A percentile compares a stretch with the other conserved stretches of the same genome.
Conservation (phyloP, 768 basidiomycete species). For the Lactarius hatsudake region DNA sequence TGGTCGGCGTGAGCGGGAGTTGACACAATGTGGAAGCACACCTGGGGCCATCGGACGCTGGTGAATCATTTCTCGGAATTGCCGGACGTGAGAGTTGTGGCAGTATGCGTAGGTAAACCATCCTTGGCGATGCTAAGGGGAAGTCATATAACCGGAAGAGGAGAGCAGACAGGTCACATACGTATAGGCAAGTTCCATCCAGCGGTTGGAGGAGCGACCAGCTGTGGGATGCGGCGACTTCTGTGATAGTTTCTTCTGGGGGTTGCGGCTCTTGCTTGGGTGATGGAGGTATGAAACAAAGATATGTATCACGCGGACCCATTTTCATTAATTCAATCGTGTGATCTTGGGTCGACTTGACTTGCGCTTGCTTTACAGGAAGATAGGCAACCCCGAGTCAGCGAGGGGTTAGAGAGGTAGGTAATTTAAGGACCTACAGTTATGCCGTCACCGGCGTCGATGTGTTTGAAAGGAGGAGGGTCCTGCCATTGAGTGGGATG, state of each 20-base stretch:
- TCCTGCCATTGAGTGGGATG: slow-evolving; percentile 45
- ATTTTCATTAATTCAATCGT: slow-evolving; percentile 74
- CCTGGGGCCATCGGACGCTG: slow-evolving; percentile 64
- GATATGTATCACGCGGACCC: slow-evolving; percentile 63
- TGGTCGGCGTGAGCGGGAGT: slow-evolving; percentile 13
- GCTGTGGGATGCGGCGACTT: slow-evolving; percentile 66
- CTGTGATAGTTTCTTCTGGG: slow-evolving; percentile 55
- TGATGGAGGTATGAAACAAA: slow-evolving; percentile 75
- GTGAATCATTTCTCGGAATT: slow-evolving; percentile 83
- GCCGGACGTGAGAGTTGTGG: slow-evolving; percentile 91
- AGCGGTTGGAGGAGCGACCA: slow-evolving; percentile 83
- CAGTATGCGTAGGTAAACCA: slow-evolving; percentile 99
- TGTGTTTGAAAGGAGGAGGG: slow-evolving; percentile 50
- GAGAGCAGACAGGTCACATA: slow-evolving; percentile 45
- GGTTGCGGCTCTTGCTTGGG: slow-evolving; percentile 45
- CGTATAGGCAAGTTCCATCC: slow-evolving; percentile 80
- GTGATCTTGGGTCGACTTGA: slow-evolving; percentile 35
- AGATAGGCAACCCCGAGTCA: not conserved
- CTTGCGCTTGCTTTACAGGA: slow-evolving; percentile 4
- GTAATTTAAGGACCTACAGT: slow-evolving; percentile 24
- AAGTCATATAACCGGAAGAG: slow-evolving; percentile 18
- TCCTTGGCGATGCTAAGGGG: slow-evolving; percentile 68
- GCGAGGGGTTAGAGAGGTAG: slow-evolving; percentile 7
- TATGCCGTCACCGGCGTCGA: slow-evolving; percentile 52
- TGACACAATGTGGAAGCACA: slow-evolving; percentile 34